Evolutionary conservation across 2,329 filamentous ascomycete genomes (phyloP).

Genomic region (Xylaria sp.): DNA sequence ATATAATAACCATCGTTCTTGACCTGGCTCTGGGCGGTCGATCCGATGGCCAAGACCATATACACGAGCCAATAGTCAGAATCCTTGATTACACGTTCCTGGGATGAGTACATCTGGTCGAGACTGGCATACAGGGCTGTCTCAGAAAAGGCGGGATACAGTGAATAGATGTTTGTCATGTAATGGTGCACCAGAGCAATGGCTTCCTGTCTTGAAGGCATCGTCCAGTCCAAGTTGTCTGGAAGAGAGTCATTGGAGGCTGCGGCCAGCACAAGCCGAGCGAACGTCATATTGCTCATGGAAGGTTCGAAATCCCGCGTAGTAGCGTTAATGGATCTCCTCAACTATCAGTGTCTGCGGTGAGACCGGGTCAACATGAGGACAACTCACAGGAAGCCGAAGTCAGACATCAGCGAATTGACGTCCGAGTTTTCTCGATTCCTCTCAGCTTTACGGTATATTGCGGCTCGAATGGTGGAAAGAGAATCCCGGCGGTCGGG

Average conservation of each 20-base stretch:
- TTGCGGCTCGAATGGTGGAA: slow-evolving; percentile 62
- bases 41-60: slow-evolving; percentile 86
- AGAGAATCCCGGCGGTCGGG: slow-evolving; percentile 67
- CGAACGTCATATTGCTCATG: slow-evolving; percentile 88
- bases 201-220: slow-evolving; percentile 73
- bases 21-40: slow-evolving; percentile 70
- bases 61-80: slow-evolving; percentile 86
- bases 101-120: slow-evolving; percentile 78
- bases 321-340: slow-evolving; percentile 88
- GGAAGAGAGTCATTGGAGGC: slow-evolving; percentile 74
- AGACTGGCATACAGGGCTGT: slow-evolving; percentile 76
- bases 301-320: slow-evolving; percentile 92
- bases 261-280: slow-evolving; percentile 82
- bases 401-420: slow-evolving; percentile 89
- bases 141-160: slow-evolving; percentile 84
- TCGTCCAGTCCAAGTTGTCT: slow-evolving; percentile 56
- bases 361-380: not conserved
- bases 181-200: slow-evolving; percentile 79
- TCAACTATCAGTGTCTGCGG: slow-evolving; percentile 15
- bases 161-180: slow-evolving; percentile 76
- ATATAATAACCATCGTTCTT: slow-evolving; percentile 66
- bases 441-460: slow-evolving; percentile 66
- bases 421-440: slow-evolving; percentile 80
- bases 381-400: slow-evolving; percentile 76
- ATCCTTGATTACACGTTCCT: slow-evolving; percentile 62